Base-by-base conservation (phyloP, 1,284 basidiomycete genomes). In the Coniferiporia sulphurascens region DNA sequence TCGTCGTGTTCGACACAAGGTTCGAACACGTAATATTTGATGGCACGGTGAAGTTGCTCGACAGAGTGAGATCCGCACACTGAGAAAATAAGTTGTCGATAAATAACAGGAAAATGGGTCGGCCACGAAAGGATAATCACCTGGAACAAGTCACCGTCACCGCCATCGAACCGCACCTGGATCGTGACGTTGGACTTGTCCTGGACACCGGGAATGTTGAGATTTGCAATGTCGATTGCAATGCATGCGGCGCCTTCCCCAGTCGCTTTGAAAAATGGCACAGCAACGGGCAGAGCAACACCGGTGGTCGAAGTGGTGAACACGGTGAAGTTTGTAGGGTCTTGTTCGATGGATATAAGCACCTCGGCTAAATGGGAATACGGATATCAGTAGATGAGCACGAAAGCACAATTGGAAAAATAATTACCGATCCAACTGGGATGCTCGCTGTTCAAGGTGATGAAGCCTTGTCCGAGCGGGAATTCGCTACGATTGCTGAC, bases 11-110 rank as follows among this genome's bases (percentile, higher is more conserved):
- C 7, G 51, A 19, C 15, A 62, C 61, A 22, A 59, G 52, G 55
- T 69, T 67, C 15, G 61, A 49, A 67, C 77, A 78, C 1, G 72
- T 71, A 34, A 70, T 67, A 65, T 73, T 74, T 44, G 72, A 68
- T 1, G 76, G 74, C 12, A 71, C 73, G 9, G 72, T 76, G 63
- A 76, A 76, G 65, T 72, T 76, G 53, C 74, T 78, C 46, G 81
- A 76, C 34, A 93, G 75, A 6, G 84, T 82, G 55, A 93, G 70
- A 71, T 92, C 89, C 49, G 88, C 78, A 68, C 89, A 91, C 84
- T 87, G 61, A 1, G 9, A 38, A 48, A 56, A 15, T 38, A 4
- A 44, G 38, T 3, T 34, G 41, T 6, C 46, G 13, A 10, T 54
- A 19, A 49, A 32, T 19, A 17, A 36, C 5, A 38, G 15, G 4